phyloP scores from a whole-genome alignment of 768 basidiomycete species.

The Pholiota conissans region DNA sequence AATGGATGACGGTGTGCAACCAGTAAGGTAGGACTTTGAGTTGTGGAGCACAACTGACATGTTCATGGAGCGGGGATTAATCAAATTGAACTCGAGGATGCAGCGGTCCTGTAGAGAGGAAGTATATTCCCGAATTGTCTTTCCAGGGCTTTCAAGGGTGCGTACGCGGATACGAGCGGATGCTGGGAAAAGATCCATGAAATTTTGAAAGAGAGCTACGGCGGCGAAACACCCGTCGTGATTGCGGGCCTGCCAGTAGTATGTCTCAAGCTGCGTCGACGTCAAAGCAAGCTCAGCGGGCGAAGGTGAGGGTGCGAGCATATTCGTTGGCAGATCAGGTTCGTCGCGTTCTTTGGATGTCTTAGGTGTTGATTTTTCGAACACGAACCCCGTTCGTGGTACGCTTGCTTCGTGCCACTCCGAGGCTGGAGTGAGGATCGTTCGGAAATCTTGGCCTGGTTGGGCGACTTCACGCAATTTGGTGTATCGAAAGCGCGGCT shows the following conservation, averaged over 20 bases:
- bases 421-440: constrained; percentile 5
- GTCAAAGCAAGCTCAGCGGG: constrained; percentile 7
- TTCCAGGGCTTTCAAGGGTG: constrained; percentile 10
- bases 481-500: constrained; percentile 22
- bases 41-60: constrained; percentile 11
- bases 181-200: constrained; percentile 22
- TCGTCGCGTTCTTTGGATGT: neutral
- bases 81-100: constrained; percentile 20
- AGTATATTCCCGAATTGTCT: constrained; percentile 7
- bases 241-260: constrained; percentile 22
- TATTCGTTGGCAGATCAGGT: constrained; percentile 20
- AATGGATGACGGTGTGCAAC: constrained; percentile 1
- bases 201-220: constrained; percentile 19
- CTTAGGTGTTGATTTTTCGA: constrained; percentile 8
- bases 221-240: constrained; percentile 22
- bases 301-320: constrained; percentile 8
- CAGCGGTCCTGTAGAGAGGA: constrained; percentile 9
- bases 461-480: constrained; percentile 21
- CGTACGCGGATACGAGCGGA: constrained; percentile 19
- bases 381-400: constrained; percentile 18
- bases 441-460: constrained; percentile 11
- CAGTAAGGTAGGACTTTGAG: constrained; percentile 15
- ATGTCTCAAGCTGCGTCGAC: constrained; percentile 18
- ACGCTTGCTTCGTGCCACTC: constrained; percentile 11
- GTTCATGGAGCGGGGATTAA: constrained; percentile 10